A percentile compares a stretch with the other conserved stretches of the same genome.
Conservation (phyloP, 139 green algal species). For the Spirogloea muscicola region DNA sequence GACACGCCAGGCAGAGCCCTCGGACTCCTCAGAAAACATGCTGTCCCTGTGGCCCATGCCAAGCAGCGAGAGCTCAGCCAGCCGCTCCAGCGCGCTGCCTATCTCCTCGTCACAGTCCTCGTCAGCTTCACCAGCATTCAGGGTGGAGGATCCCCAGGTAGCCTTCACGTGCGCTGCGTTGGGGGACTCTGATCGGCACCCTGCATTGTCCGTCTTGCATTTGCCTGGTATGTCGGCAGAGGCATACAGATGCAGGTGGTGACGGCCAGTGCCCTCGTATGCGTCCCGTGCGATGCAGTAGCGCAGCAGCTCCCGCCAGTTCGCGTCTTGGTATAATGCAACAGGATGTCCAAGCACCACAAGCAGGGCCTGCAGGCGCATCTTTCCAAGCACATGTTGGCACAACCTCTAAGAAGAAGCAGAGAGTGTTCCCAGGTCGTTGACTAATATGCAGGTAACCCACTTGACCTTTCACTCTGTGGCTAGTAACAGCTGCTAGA, state of each 20-base stretch:
- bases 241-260: not conserved
- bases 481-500: too few species aligned
- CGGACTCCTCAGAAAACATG: slow-evolving; percentile 55
- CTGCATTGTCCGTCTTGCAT: slow-evolving; percentile 2
- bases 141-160: not conserved
- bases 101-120: slow-evolving; percentile 36
- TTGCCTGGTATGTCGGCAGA: not conserved
- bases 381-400: slow-evolving; percentile 27
- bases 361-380: slow-evolving; percentile 59
- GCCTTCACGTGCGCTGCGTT: not conserved
- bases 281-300: slow-evolving; percentile 53
- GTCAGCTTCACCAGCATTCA: slow-evolving; percentile 7
- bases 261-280: slow-evolving; percentile 11
- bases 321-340: slow-evolving; percentile 59
- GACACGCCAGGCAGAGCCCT: too few species aligned
- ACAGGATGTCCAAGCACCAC: slow-evolving; percentile 75
- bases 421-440: too few species aligned
- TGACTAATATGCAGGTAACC: too few species aligned
- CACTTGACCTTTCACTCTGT: too few species aligned
- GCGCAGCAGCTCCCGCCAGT: slow-evolving; percentile 71
- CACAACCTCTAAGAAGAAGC: too few species aligned
- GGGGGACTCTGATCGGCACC: not conserved
- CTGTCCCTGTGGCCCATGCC: slow-evolving; percentile 49
- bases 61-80: slow-evolving; percentile 61
- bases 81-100: not conserved